Evolutionary conservation across 495 filamentous ascomycete genomes (phyloP), one percentile per base, ranked within the genome.

Genomic region (Penicillium parvum): DNA sequence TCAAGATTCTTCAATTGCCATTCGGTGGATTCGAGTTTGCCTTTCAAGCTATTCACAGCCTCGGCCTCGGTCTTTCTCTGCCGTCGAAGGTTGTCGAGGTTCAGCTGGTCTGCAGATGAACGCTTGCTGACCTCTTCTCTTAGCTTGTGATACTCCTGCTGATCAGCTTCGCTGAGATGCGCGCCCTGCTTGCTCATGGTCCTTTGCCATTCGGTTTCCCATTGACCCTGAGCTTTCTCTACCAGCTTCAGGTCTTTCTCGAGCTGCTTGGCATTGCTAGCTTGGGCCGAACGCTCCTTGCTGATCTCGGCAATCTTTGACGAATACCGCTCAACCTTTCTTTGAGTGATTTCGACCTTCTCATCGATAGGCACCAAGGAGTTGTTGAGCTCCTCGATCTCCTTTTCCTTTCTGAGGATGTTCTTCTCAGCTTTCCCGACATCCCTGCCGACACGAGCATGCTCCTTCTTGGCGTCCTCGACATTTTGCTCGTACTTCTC

Each of bases 61-160:
- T 88, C 88, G 32, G 89, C 84, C 49, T 96, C 94, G 1, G 87
- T 94, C 66, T 88, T 92, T 28, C 84, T 71, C 53, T 95, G 87
- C 15, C 90, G 89, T 29, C 74, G 72, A 25, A 95, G 78, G 50
- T 88, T 88, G 65, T 90, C 86, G 28, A 95, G 75, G 48, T 88
- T 86, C 40, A 84, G 76, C 54, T 91, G 87, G 53, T 95, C 85
- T 2, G 79, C 75, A 6, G 90, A 84, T 21, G 88, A 85, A 43
- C 84, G 86, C 52, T 84, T 83, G 64, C 86, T 88, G 47, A 95
- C 90, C 55, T 96, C 86, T 57, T 86, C 82, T 48, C 82, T 83
- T 25, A 97, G 79, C 26, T 78, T 78, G 49, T 86, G 88, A 67
- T 96, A 96, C 62, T 95, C 87, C 53, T 91, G 88, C 36, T 89